These are phyloP conservation scores for Botrytis paeoniae DNA, from an alignment of 2,329 filamentous ascomycete species.

Conservation along the genomic window DNA sequence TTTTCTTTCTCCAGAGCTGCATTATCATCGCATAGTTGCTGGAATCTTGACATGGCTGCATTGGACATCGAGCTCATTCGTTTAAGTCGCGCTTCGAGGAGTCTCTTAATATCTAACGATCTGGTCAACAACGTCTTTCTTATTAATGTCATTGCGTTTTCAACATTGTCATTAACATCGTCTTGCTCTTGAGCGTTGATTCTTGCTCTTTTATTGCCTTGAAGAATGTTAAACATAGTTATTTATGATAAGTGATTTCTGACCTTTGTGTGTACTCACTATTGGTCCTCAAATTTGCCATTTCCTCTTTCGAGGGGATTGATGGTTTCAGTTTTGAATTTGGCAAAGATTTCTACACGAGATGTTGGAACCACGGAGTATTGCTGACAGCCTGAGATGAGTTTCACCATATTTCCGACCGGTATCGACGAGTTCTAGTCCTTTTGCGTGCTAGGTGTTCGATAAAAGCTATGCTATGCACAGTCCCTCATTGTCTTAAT, in stretches of 20 bases:
- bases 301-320: too few species aligned
- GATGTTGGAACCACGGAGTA: background rate
- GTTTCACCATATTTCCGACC: background rate
- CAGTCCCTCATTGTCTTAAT: rapidly evolving
- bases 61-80: background rate
- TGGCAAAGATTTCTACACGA: background rate
- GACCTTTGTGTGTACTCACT: background rate
- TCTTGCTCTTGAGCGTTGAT: background rate
- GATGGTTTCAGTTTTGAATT: background rate
- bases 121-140: background rate
- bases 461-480: background rate
- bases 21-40: background rate
- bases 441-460: background rate
- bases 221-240: background rate
- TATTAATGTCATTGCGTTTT: background rate
- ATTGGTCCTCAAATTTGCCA: background rate
- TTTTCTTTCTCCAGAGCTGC: background rate
- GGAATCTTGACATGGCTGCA: background rate
- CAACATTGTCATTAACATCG: background rate
- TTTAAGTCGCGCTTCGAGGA: background rate
- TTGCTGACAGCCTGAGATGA: background rate
- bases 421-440: too few species aligned
- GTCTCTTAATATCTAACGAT: background rate
- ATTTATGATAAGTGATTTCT: too few species aligned
- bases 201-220: background rate